Percentiles rank a stretch among this genome's conserved stretches.
These are phyloP conservation scores for Trametes cinnabarina DNA, from an alignment of 768 basidiomycete genomes.

Conservation along the genomic window DNA sequence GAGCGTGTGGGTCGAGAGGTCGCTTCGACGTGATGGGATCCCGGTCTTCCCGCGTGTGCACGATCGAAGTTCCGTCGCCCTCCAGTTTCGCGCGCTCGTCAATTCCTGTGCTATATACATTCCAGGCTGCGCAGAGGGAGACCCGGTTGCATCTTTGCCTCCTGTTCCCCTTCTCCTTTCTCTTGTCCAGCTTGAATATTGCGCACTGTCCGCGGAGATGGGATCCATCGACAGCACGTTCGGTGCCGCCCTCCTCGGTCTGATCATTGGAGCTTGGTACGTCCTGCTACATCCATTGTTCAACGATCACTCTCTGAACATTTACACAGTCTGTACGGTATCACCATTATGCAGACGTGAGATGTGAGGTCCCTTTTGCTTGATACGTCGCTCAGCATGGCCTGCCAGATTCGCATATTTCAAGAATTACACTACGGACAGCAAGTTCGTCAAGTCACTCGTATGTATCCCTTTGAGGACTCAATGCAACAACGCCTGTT, in stretches of 20 bases:
- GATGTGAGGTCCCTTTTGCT: background rate
- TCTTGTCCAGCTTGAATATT: background rate
- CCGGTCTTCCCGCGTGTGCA: background rate
- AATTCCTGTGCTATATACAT: background rate
- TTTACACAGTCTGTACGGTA: conserved; percentile 42
- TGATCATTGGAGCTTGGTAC: conserved; percentile 44
- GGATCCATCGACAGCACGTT: conserved; percentile 32
- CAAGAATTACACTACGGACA: conserved; percentile 42
- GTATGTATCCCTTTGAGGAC: conserved; percentile 24
- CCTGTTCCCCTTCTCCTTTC: background rate
- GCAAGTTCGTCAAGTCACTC: conserved; percentile 38
- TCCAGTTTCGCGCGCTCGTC: background rate
- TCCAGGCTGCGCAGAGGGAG: background rate
- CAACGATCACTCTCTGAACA: background rate
- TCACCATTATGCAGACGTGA: conserved; percentile 37
- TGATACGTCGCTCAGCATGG: conserved; percentile 34
- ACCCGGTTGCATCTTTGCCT: background rate
- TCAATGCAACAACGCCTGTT: background rate
- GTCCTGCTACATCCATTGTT: conserved; percentile 16
- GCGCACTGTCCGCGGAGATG: background rate
- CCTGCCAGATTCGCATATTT: conserved; percentile 15
- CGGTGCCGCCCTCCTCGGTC: conserved; percentile 46
- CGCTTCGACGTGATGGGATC: background rate
- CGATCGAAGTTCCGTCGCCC: background rate
- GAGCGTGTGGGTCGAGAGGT: background rate